Evolutionary conservation across 192 early-diverging fungal species (phyloP), one percentile per base, ranked within the genome.

Genomic region (Haplosporangium gracile): DNA sequence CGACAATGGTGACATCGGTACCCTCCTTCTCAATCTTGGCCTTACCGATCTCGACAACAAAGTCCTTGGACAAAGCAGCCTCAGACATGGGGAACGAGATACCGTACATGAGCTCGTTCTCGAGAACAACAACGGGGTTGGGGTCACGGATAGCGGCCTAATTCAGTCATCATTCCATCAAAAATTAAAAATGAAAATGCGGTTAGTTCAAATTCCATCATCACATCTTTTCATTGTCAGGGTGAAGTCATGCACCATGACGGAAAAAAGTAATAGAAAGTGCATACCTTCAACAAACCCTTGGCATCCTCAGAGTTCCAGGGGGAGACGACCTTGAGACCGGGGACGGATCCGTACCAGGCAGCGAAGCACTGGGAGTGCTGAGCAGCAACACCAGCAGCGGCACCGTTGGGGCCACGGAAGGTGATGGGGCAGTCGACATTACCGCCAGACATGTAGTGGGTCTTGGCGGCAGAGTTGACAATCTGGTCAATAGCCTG

Each of bases 401-500:
- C 97, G 38, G 96, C 97, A 81, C 98, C 98, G 92, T 99, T 99
- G 76, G 98, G 98, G 18, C 98, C 98, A 82, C 98, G 95, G 94
- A 99, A 99, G 24, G 98, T 98, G 86, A 99, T 98, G 40, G 98
- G 98, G 88, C 96, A 97, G 68, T 83, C 85, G 40, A 97, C 94
- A 26, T 90, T 91, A 49, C 96, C 97, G 69, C 96, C 98, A 57
- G 97, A 96, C 98, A 99, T 99, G 92, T 99, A 99, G 82, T 95
- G 92, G 68, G 97, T 96, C 90, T 99, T 99, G 81, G 97, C 98
- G 70, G 96, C 98, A 82, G 98, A 99, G 95, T 99, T 99, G 90
- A 99, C 93, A 77, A 99, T 95, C 88, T 99, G 98, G 88, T 99
- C 98, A 85, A 99, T 99, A 70, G 97, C 97, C 94, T 99, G 98